Evolutionary conservation across 768 basidiomycete species (phyloP), one percentile per base, ranked within the genome.

Genomic region (Tricholomella constricta): DNA sequence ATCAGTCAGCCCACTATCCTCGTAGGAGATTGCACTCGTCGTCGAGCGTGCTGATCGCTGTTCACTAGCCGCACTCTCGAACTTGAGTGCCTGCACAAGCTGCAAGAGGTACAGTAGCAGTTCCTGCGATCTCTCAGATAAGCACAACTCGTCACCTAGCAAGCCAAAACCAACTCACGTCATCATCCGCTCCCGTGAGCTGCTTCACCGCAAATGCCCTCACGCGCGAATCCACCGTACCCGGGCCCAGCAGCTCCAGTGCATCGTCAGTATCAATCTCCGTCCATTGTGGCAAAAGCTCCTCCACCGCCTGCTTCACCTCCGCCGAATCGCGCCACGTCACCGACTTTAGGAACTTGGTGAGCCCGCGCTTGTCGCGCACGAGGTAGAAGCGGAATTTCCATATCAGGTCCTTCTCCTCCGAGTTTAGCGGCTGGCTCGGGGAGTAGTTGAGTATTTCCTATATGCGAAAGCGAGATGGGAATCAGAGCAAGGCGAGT

Each of bases 361-460:
- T 98, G 35, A 98, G 79, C 2, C 95, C 94, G 9, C 91, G 86
- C 71, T 93, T 95, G 68, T 95, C 92, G 29, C 94, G 77, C 2
- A 88, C 84, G 10, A 99, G 85, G 60, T 97, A 98, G 73, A 98
- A 99, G n/a, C 97, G 84, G 78, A 96, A 99, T 68, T 96, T 95
- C 97, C 97, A 99, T 34, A 98, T 86, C 36, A 95, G 75, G 60
- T 98, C 96, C 65, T 96, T 97, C 72, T 98, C 96, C 63, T 94
- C 91, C 0, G 93, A 86, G 3, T 84, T 90, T 7, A 99, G 77
- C 9, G 81, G 78, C 54, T 88, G 91, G 53, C 90, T 95, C 0
- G 97, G 97, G 0, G 95, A 87, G 59, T 98, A 94, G 45, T 85
- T 85, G 45, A 99, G 82, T 43, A 99, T 93, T 56, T 86, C 84